Evolutionary conservation across 2,329 filamentous ascomycete species (phyloP).

Genomic region (Sordariomycetes sp.): DNA sequence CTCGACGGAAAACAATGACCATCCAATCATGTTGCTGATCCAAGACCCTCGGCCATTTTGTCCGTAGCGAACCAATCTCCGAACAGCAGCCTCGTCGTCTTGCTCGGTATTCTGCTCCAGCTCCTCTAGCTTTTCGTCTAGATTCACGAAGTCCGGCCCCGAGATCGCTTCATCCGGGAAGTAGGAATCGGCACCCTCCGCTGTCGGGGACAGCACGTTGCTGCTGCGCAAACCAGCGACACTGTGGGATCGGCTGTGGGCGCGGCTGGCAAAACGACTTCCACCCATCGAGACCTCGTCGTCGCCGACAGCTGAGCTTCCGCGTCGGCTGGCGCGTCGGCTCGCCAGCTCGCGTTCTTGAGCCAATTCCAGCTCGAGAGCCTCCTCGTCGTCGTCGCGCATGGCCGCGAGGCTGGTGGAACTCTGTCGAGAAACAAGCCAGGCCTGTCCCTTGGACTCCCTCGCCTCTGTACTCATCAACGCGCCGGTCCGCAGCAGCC

Average conservation of each 20-base stretch:
- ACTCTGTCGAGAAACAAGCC: conserved; percentile 57
- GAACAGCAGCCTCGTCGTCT: conserved; percentile 50
- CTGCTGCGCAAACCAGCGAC: conserved; percentile 23
- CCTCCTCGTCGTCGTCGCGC: conserved; percentile 41
- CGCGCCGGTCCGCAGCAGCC: conserved; percentile 55
- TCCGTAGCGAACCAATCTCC: conserved; percentile 44
- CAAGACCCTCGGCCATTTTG: conserved; percentile 45
- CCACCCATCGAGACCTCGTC: conserved; percentile 23
- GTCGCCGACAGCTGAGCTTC: conserved; percentile 28
- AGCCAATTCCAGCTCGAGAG: conserved; percentile 40
- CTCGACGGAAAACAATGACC: conserved; percentile 53
- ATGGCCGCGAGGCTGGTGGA: conserved; percentile 51
- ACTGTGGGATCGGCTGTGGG: conserved; percentile 34
- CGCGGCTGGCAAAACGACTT: conserved; percentile 40
- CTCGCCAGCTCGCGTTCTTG: conserved; percentile 40
- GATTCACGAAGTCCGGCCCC: conserved; percentile 54
- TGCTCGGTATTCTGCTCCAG: conserved; percentile 39
- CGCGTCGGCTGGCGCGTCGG: conserved; percentile 36
- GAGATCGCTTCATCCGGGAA: conserved; percentile 29
- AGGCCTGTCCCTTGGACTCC: conserved; percentile 60
- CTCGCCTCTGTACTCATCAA: conserved; percentile 52
- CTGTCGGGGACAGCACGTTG: conserved; percentile 31
- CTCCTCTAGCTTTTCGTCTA: conserved; percentile 49
- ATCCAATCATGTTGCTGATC: conserved; percentile 49
- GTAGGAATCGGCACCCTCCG: conserved; percentile 31